phyloP scores from a whole-genome alignment of 345 rosid species.

The Isatis tinctoria region DNA sequence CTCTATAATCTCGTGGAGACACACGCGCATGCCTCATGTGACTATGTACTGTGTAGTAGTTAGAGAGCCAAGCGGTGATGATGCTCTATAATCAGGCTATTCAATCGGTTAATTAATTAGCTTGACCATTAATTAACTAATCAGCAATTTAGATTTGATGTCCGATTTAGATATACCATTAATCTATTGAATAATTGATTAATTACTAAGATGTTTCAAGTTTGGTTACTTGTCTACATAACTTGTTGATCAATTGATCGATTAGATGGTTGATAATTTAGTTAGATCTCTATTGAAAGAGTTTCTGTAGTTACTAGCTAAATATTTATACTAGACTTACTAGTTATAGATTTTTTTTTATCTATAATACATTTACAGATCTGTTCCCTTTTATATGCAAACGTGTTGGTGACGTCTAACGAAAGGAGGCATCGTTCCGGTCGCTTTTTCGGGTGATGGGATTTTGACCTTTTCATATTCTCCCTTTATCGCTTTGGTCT shows the following conservation, averaged over 20 bases:
- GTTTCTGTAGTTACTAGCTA: background rate
- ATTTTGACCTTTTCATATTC: conserved; percentile 21
- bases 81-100: background rate
- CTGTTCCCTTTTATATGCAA: background rate
- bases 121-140: background rate
- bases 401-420: background rate
- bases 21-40: background rate
- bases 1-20: background rate
- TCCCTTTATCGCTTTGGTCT: conserved; percentile 9
- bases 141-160: background rate
- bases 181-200: too few relatives aligned
- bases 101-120: background rate
- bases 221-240: too few relatives aligned
- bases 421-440: background rate
- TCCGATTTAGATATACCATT: background rate
- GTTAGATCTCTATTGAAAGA: background rate
- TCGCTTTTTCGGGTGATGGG: conserved; percentile 16
- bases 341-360: background rate
- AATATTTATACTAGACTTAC: too few relatives aligned
- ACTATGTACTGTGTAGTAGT: background rate
- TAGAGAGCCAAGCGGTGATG: background rate
- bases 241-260: too few relatives aligned
- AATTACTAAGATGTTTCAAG: too few relatives aligned
- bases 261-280: background rate
- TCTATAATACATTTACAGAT: background rate